A percentile compares a stretch with the other conserved stretches of the same genome.
phyloP scores from a whole-genome alignment of 805 yeast species.

The Pichia insulana region DNA sequence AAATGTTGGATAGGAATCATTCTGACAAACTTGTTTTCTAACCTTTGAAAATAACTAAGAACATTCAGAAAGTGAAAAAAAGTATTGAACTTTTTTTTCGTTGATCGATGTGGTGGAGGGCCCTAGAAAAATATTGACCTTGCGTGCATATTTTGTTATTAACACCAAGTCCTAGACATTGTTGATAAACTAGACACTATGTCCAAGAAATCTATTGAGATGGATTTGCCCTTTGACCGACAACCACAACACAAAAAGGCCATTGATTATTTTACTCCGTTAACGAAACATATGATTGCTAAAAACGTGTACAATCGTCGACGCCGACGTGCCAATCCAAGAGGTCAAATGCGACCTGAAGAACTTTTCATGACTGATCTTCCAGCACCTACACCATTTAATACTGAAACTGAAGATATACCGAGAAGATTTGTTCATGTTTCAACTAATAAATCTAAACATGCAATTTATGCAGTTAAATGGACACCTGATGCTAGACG shows the following conservation, averaged over 20 bases:
- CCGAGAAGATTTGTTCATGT: constrained; percentile 83
- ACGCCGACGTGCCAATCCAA: constrained; percentile 23
- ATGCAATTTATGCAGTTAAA: constrained; percentile 78
- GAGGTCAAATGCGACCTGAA: constrained; percentile 59
- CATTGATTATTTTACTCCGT: constrained; percentile 68
- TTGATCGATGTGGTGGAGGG: too few species aligned
- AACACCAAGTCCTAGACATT: too few species aligned
- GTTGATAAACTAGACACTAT: too few species aligned
- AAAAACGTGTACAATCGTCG: constrained; percentile 36
- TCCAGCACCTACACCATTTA: constrained; percentile 49
- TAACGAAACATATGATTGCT: constrained; percentile 53
- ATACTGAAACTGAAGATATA: constrained; percentile 48
- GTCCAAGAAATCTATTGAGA: constrained; percentile 6
- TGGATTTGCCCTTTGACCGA: constrained; percentile 5
- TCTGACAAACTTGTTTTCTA: too few species aligned
- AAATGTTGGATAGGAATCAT: constrained; percentile 28
- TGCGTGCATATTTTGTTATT: too few species aligned
- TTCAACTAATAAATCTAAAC: constrained; percentile 84
- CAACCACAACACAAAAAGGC: constrained; percentile 45
- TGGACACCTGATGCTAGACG: constrained; percentile 98
- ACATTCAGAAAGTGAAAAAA: too few species aligned
- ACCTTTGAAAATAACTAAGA: too few species aligned
- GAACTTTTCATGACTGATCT: constrained; percentile 55
- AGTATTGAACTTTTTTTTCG: too few species aligned
- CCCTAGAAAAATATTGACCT: too few species aligned